Evolutionary conservation across 2,329 filamentous ascomycete genomes (phyloP), one percentile per base, ranked within the genome.

Genomic region (Camillea tinctor): DNA sequence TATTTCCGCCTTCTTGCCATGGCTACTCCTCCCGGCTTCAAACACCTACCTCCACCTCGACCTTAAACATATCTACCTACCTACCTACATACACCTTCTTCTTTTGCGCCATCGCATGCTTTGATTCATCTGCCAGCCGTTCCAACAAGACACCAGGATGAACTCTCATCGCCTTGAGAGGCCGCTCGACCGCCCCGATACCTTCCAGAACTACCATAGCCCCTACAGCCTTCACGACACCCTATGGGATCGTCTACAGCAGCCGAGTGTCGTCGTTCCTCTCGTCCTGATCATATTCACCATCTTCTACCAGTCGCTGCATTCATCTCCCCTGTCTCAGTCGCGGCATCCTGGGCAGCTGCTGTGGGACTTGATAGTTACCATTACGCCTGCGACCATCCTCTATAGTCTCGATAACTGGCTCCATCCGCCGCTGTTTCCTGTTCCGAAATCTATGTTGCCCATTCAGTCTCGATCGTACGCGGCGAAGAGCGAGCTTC

Each of bases 401-500:
- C 73, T 91, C 40, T 82, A 86, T 74, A 76, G 81, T 56, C 63
- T 88, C 65, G 84, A 88, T 71, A 69, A 74, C 73, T 86, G 77
- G 81, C 80, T 83, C 63, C 80, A 78, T 70, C 80, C 77, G 62
- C 79, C 76, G 60, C 74, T 78, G 17, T 72, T 79, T 52, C 75
- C 79, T 11, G 69, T 69, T 56, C 72, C 76, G 48, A 77, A 62
- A 15, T 52, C 61, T n/a, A 51, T 72, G 74, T 75, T 62, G 65
- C 71, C 71, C 71, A 71, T 68, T 61, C 75, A 68, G 57, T 74
- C 73, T 60, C 77, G 69, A 66, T 80, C 74, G 50, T 78, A 82
- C 77, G 80, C 79, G 17, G 81, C 82, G 23, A 93, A 92, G 74
- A 87, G 85, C 71, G 83, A 88, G 65, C 81, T 82, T 9, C 81